phyloP scores from a whole-genome alignment of 202 grass and related monocot species.

The Panicum hallii region DNA sequence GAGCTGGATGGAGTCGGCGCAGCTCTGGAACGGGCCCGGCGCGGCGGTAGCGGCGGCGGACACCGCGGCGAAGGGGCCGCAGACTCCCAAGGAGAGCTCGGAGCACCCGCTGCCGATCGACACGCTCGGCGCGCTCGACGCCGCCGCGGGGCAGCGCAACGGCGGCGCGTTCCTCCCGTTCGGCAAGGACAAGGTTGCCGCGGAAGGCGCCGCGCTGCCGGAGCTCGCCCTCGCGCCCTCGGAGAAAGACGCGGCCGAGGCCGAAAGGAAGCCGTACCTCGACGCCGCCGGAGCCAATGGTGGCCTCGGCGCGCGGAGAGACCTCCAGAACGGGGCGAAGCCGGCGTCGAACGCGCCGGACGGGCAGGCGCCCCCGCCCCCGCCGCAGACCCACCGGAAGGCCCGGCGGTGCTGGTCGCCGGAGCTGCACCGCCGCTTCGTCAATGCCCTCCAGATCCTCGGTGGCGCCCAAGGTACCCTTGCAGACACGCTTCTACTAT shows the following conservation, averaged over 20 bases:
- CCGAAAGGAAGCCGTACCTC: slow-evolving; percentile 57
- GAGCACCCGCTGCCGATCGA: slow-evolving; percentile 57
- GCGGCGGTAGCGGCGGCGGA: slow-evolving; percentile 4
- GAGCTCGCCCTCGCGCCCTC: slow-evolving; percentile 73
- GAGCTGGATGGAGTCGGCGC: slow-evolving; percentile 97
- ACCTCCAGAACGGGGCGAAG: slow-evolving; percentile 55
- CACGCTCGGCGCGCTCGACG: slow-evolving; percentile 53
- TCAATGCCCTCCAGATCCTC: slow-evolving; percentile 96
- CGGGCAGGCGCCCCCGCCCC: slow-evolving; percentile 35
- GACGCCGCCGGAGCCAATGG: slow-evolving; percentile 49
- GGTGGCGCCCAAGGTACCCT: slow-evolving; percentile 91
- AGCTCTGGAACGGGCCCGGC: slow-evolving; percentile 78
- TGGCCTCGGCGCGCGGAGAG: slow-evolving; percentile 41
- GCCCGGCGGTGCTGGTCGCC: slow-evolving; percentile 97
- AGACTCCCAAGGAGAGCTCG: slow-evolving; percentile 56
- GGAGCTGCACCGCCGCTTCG: slow-evolving; percentile 95
- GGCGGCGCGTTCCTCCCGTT: slow-evolving; percentile 93
- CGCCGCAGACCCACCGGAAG: slow-evolving; percentile 75
- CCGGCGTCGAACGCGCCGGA: slow-evolving; percentile 42
- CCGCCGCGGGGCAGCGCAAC: slow-evolving; percentile 44
- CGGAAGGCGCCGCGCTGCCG: slow-evolving; percentile 48
- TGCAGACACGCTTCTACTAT: neutral
- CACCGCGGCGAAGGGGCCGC: slow-evolving; percentile 48
- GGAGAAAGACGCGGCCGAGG: slow-evolving; percentile 49
- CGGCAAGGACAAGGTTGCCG: slow-evolving; percentile 75